These are phyloP conservation scores for Ceratocystis destructans DNA, from an alignment of 2,329 filamentous ascomycete species.

Conservation along the genomic window DNA sequence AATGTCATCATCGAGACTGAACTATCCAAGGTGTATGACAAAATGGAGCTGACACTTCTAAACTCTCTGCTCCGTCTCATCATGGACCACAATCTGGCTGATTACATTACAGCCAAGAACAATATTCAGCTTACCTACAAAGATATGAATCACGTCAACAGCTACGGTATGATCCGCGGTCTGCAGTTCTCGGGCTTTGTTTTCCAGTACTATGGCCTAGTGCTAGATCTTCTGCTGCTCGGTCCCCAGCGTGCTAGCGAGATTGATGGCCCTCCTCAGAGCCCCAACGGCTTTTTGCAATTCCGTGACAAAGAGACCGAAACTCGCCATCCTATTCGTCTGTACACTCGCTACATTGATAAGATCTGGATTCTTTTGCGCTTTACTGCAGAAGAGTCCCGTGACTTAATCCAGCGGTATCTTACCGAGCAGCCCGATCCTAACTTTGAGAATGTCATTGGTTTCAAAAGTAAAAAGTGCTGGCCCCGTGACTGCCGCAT, in stretches of 20 bases:
- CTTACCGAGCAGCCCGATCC: slow-evolving; percentile 96
- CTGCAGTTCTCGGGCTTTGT: slow-evolving; percentile 97
- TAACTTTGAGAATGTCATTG: slow-evolving; percentile 98
- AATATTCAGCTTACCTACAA: slow-evolving; percentile 99
- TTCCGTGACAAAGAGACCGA: slow-evolving; percentile 90
- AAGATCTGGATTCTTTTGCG: slow-evolving; percentile 97
- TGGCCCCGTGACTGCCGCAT: slow-evolving; percentile 97
- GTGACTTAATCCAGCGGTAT: slow-evolving; percentile 93
- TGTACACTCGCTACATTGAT: slow-evolving; percentile 98
- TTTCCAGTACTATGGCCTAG: slow-evolving; percentile 96
- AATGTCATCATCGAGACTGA: slow-evolving; percentile 98
- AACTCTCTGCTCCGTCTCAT: slow-evolving; percentile 87
- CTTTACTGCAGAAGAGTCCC: slow-evolving; percentile 84
- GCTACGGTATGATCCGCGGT: slow-evolving; percentile 95
- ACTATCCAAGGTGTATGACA: slow-evolving; percentile 98
- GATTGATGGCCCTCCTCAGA: slow-evolving; percentile 85
- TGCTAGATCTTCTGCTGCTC: slow-evolving; percentile 81
- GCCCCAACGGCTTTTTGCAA: slow-evolving; percentile 93
- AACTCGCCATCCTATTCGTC: slow-evolving; percentile 80
- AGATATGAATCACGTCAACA: slow-evolving; percentile 99
- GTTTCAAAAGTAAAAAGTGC: slow-evolving; percentile 98
- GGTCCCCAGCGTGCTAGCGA: slow-evolving; percentile 94
- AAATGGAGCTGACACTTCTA: slow-evolving; percentile 90
- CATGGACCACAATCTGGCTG: slow-evolving; percentile 98
- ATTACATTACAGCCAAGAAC: slow-evolving; percentile 99